Base-by-base conservation (phyloP, 305 asterid species). In the Stenogyne calaminthoides region DNA sequence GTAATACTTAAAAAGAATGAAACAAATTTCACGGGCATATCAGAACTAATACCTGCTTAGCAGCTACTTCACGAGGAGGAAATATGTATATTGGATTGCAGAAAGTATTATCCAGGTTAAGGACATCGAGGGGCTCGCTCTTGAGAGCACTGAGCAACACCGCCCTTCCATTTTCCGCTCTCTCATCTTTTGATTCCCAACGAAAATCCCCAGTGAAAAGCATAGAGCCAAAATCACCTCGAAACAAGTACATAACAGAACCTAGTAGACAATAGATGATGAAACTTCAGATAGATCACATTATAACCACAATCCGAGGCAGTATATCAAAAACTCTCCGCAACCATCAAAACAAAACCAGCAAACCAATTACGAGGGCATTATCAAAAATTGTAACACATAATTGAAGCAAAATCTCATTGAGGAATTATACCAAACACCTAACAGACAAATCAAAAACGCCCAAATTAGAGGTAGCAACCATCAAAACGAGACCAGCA, bases 191-290 rank as follows among this genome's bases (percentile, higher is more conserved):
- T 40, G 62, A 75, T 80, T 92, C 94, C 97, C 98, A 92, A 61
- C 96, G 91, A 70, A 92, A 92, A 82, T 92, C 98, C 78, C 98
- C 98, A 47, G 98, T 90, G 76, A 72, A 82, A 39, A 92, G 93
- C 88, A 80, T 80, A 73, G 86, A 82, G 29, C 98, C 97, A 76
- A 89, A 88, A 36, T 89, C 95, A 66, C 98, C 98, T 7, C 89
- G 95, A 79, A 93, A 91, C 83, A 93, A 79, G 70, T 89, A 89
- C 98, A 92, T 90, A 49, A 90, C 93, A 14, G 98, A 90, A 65
- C 97, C 98, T 92, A 79, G 67, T 58, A 39, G 42, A 72, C 32
- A 54, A 68, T 36, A 18, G 64, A 20, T 47, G 12, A 37, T 40
- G 58, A 47, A 63, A 18, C 40, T 57, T 54, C 71, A 22, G 37